A percentile compares a stretch with the other conserved stretches of the same genome.
Evolutionary conservation across 2,329 filamentous ascomycete species (phyloP).

Genomic region (Waltergamsia citrina): DNA sequence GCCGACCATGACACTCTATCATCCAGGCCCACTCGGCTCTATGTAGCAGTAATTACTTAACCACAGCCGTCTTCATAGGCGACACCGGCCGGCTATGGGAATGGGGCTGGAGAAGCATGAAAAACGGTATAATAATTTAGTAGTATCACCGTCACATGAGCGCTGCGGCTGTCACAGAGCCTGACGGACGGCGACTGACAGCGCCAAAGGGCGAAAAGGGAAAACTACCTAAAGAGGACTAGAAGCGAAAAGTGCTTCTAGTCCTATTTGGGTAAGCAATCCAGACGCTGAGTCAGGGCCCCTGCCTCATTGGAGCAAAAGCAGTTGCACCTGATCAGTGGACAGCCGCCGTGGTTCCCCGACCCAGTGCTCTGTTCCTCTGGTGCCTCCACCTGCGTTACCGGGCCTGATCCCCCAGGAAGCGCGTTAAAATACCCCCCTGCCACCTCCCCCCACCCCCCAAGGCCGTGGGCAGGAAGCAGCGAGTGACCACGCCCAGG

Average conservation of each 20-base stretch:
- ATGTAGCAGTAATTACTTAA: no score
- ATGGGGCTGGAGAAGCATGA: not conserved
- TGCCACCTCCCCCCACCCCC: no score
- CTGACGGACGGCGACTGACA: no score
- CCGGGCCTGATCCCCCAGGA: slow-evolving; percentile 5
- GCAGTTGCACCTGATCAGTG: slow-evolving; percentile 2
- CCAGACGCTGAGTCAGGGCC: not conserved
- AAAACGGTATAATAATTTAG: no score
- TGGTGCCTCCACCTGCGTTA: not conserved
- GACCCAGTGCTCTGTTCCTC: slow-evolving; percentile 1
- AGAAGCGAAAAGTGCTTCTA: not conserved
- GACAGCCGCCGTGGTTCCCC: slow-evolving; percentile 2
- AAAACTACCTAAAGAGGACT: not conserved
- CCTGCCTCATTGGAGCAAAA: slow-evolving; percentile 1
- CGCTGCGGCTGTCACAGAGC: no score
- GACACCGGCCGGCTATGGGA: no score
- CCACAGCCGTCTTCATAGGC: no score
- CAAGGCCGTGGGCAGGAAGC: no score
- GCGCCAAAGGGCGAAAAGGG: not conserved
- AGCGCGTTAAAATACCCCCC: no score
- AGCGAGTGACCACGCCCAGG: not conserved
- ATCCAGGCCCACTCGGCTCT: no score
- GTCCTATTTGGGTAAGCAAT: not conserved
- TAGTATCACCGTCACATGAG: slow-evolving; percentile 3
- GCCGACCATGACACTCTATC: no score